Evolutionary conservation across 164 flowering plant genomes (phyloP).

Genomic region (Protea cynaroides): DNA sequence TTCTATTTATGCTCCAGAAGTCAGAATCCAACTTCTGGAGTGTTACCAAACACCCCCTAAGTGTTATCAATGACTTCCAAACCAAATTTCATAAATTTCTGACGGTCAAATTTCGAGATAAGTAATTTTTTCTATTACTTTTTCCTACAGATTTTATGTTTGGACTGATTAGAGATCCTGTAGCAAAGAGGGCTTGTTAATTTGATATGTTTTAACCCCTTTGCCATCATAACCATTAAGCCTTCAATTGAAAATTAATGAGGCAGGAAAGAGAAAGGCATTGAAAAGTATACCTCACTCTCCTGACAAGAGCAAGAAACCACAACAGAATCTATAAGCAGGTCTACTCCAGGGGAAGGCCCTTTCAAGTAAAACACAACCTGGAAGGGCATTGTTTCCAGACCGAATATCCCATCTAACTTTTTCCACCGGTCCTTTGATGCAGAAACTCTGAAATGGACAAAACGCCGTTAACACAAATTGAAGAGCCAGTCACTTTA

Average conservation of each 20-base stretch:
- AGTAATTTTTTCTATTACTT: no score
- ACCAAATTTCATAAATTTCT: no score
- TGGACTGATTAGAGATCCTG: no score
- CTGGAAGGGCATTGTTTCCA: conserved; percentile 48
- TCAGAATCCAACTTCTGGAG: no score
- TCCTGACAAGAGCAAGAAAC: conserved; percentile 33
- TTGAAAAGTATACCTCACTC: conserved; percentile 22
- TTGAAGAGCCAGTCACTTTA: not conserved
- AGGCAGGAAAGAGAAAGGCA: not conserved
- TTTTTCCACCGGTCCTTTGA: conserved; percentile 56
- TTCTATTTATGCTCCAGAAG: no score
- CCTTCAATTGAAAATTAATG: not conserved
- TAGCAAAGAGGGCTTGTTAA: no score
- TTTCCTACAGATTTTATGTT: no score
- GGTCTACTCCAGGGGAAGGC: conserved; percentile 69
- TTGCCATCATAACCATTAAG: no score
- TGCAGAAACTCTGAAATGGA: conserved; percentile 37
- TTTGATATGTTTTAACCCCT: no score
- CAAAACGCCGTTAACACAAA: conserved; percentile 3
- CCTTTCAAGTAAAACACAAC: conserved; percentile 80
- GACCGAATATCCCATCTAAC: conserved; percentile 63
- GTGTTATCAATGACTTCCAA: no score
- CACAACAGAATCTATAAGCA: conserved; percentile 56
- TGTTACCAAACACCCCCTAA: no score
- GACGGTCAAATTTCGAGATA: no score